These are phyloP conservation scores for Bacterosira constricta DNA, from an alignment of 108 stramenopile genomes.

Conservation along the genomic window DNA sequence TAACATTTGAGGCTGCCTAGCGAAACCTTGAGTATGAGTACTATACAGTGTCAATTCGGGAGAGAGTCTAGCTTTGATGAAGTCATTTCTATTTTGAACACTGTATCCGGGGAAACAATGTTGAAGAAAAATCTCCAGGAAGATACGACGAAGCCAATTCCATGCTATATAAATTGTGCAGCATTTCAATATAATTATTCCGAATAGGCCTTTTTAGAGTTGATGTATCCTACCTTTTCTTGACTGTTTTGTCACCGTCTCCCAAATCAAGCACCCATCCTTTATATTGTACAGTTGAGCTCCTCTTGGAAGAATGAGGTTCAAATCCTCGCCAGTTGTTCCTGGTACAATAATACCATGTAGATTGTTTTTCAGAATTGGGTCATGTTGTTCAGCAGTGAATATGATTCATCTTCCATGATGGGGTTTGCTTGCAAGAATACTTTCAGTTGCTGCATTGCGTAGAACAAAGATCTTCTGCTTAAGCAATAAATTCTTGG, in stretches of 20 bases:
- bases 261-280: constrained; percentile 75
- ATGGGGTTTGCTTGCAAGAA: not conserved
- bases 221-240: constrained; percentile 62
- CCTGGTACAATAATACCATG: constrained; percentile 49
- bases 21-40: too few species aligned
- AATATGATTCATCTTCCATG: constrained; percentile 57
- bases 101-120: too few species aligned
- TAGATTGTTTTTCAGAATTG: constrained; percentile 51
- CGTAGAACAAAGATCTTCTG: constrained; percentile 23
- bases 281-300: constrained; percentile 53
- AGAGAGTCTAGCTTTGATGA: too few species aligned
- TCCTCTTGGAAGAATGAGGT: constrained; percentile 57
- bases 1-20: too few species aligned
- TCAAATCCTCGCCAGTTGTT: constrained; percentile 50
- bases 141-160: too few species aligned
- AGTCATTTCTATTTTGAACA: too few species aligned
- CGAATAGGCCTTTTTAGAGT: constrained; percentile 73
- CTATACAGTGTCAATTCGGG: too few species aligned
- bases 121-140: too few species aligned
- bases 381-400: constrained; percentile 74
- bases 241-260: constrained; percentile 54
- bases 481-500: not conserved
- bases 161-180: too few species aligned
- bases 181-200: too few species aligned
- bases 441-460: not conserved